Evolutionary conservation across 345 rosid genomes (phyloP).

Genomic region (Acer negundo): DNA sequence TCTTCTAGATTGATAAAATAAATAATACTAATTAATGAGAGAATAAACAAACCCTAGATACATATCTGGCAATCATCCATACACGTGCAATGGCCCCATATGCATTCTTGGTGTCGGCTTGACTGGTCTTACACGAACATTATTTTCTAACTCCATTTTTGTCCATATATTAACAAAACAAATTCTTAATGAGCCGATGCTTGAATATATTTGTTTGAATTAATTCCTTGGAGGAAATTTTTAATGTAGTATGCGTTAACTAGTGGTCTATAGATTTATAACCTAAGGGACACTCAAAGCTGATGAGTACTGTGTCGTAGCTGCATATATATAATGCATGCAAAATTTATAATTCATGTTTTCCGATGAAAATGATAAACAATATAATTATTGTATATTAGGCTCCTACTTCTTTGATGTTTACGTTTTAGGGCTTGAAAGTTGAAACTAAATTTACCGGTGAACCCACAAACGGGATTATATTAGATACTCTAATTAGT

Average conservation of each 20-base stretch:
- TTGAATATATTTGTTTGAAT: background rate
- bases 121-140: conserved; percentile 49
- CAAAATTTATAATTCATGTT: background rate
- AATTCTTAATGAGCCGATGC: background rate
- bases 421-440: background rate
- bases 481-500: too few relatives aligned
- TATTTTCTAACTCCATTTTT: conserved; percentile 33
- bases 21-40: background rate
- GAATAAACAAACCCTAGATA: conserved; percentile 20
- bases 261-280: background rate
- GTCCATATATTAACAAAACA: conserved; percentile 12
- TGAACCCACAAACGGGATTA: too few relatives aligned
- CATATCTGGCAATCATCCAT: conserved; percentile 31
- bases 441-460: background rate
- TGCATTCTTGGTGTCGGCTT: conserved; percentile 55
- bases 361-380: background rate
- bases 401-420: background rate
- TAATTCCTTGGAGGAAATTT: background rate
- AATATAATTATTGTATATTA: background rate
- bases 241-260: background rate
- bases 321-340: background rate
- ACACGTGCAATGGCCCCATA: conserved; percentile 68
- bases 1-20: conserved; percentile 21
- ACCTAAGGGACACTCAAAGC: background rate
- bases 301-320: too few relatives aligned